Percentiles rank a stretch among this genome's conserved stretches.
Evolutionary conservation across 169 alveolate genomes (phyloP).

Genomic region (Plasmodium cynomolgi): DNA sequence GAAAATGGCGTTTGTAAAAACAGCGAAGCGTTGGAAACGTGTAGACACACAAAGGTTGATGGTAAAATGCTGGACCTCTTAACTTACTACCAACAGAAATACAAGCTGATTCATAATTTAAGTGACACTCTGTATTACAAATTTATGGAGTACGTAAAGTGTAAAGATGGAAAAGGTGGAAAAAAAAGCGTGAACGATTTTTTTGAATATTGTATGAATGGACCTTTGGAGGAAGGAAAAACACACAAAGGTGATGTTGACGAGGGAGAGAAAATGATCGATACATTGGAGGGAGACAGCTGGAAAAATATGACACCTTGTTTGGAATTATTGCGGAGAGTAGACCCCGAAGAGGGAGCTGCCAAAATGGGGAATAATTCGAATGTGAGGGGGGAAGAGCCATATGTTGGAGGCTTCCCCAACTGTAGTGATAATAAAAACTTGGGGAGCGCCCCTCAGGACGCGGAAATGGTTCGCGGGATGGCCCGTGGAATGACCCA

Average conservation of each 20-base stretch:
- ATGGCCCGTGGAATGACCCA: too few relatives aligned
- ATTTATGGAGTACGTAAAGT: slow-evolving; percentile 35
- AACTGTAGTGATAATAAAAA: background rate
- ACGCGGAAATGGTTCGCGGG: background rate
- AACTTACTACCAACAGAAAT: slow-evolving; percentile 46
- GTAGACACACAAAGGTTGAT: slow-evolving; percentile 52
- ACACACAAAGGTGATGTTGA: background rate
- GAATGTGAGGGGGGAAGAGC: background rate
- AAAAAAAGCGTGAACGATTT: slow-evolving; percentile 1
- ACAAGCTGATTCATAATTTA: slow-evolving; percentile 51
- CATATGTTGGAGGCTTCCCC: background rate
- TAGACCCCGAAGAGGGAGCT: background rate
- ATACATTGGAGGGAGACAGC: background rate
- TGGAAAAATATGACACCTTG: background rate
- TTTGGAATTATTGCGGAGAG: background rate
- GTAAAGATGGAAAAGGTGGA: background rate
- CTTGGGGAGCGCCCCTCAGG: background rate
- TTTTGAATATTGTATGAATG: slow-evolving; percentile 27
- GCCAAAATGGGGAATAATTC: background rate
- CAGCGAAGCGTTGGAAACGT: slow-evolving; percentile 75
- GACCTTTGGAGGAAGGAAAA: background rate
- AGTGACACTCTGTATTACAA: slow-evolving; percentile 50
- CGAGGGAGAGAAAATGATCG: background rate
- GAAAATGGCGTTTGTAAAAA: slow-evolving; percentile 69
- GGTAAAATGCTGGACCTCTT: slow-evolving; percentile 11